Conservation (phyloP, 2,329 filamentous ascomycete genomes). For the Sarocladiaceae sp. region DNA sequence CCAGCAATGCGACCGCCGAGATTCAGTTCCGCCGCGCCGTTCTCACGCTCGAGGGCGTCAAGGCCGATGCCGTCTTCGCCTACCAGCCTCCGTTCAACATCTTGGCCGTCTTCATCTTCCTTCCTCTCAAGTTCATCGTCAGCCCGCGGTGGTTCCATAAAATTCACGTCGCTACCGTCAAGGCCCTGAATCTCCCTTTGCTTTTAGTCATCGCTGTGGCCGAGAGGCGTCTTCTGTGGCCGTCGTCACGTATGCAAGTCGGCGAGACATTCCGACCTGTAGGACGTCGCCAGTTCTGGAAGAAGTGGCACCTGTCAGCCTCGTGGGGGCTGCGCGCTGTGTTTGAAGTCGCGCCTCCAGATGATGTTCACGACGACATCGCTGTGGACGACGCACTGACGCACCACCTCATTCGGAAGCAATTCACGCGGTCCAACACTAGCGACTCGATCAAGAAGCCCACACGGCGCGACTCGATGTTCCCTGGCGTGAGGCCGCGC, state of each 20-base stretch:
- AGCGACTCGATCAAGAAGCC: constrained; percentile 22
- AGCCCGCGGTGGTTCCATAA: constrained; percentile 87
- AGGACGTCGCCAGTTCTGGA: constrained; percentile 50
- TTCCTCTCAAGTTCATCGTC: constrained; percentile 72
- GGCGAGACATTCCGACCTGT: constrained; percentile 15
- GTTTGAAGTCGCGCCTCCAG: constrained; percentile 64
- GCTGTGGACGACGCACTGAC: constrained; percentile 53
- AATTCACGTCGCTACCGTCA: constrained; percentile 72
- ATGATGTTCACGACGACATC: constrained; percentile 50
- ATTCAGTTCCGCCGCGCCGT: constrained; percentile 78
- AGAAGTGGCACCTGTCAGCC: constrained; percentile 60
- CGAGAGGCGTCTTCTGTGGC: constrained; percentile 66
- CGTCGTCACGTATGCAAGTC: constrained; percentile 14
- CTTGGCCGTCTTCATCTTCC: constrained; percentile 63
- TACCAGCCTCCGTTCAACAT: constrained; percentile 83
- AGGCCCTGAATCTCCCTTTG: constrained; percentile 67
- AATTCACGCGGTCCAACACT: constrained; percentile 43
- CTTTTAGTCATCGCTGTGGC: constrained; percentile 64
- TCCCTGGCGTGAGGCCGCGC: constrained; percentile 42
- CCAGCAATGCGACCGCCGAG: constrained; percentile 70
- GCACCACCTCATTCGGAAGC: constrained; percentile 50
- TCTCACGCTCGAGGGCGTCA: constrained; percentile 78
- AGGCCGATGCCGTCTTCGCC: constrained; percentile 75
- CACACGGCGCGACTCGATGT: constrained; percentile 47
- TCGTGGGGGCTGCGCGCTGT: constrained; percentile 68